Base-by-base conservation (phyloP, 2,329 filamentous ascomycete species). In the Trichoderma atrobrunneum region DNA sequence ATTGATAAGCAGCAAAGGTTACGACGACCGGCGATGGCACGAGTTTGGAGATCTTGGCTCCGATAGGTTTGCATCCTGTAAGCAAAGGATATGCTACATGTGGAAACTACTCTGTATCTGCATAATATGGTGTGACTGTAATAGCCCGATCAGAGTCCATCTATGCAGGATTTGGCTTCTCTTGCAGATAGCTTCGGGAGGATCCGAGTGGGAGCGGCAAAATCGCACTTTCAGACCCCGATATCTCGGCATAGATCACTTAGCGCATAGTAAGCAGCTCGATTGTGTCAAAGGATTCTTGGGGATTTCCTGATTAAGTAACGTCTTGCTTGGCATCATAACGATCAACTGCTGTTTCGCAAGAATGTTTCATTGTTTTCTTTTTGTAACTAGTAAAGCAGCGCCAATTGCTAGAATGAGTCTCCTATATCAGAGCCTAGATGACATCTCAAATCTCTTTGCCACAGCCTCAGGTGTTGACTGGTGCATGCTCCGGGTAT, bases 401-500 rank as follows among this genome's bases (percentile, higher is more conserved):
- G 26, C 36, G 26, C 16, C 8, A 21, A 30, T 62, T 51, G 24
- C 54, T 43, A 8, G 7, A 57, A 26, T 3, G 0, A 14, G 1
- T 21, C 48, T 24, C 21, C 3, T 54, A 54, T 24, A 54, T 43
- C 30, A n/a, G 7, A 43, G 16, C 39, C 3, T 10, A 43, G 3
- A 43, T 7, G 48, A 24, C 11, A 54, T 24, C 11, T 54, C 21
- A 24, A 54, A 24, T n/a, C 34, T 43, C 34, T 26, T 63, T 16
- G 21, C 7, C n/a, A 7, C 26, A 4, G 18, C 21, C 12, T 34
- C 34, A 72, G 16, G 83, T 85, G 72, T 86, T 79, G 5, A 77
- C 75, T 7, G 79, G 80, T 21, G 78, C 56, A 8, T 74, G 73
- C 11, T 79, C 78, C 5, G 82, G 82, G 76, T 90, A 90, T n/a